phyloP scores from a whole-genome alignment of 371 early-diverging fungal species.

The Conidiobolus incongruus region DNA sequence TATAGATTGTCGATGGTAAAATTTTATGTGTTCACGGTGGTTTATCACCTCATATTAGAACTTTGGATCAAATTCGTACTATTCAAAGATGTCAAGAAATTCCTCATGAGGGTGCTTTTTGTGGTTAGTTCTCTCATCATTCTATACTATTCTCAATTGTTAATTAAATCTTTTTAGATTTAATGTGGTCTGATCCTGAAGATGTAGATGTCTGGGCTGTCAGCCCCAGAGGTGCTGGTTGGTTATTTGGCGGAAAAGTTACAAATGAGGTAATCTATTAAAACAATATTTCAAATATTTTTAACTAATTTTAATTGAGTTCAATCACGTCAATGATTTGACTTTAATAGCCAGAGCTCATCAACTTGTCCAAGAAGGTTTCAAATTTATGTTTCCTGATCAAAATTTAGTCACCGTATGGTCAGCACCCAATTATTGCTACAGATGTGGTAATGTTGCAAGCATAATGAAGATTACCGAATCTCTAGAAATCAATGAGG shows the following conservation, averaged over 20 bases:
- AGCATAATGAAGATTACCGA: conserved; percentile 93
- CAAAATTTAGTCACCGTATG: conserved; percentile 97
- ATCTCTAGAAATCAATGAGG: conserved; percentile 53
- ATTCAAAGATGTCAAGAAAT: conserved; percentile 97
- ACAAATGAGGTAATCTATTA: conserved; percentile 50
- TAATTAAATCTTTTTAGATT: conserved; percentile 20
- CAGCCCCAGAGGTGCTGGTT: conserved; percentile 95
- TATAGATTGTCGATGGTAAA: conserved; percentile 63
- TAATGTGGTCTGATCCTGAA: conserved; percentile 99
- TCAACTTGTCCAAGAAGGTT: conserved; percentile 92
- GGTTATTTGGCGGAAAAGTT: conserved; percentile 94
- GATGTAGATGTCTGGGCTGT: conserved; percentile 95
- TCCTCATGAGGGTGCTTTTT: conserved; percentile 97
- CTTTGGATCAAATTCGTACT: conserved; percentile 91
- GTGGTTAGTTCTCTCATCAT: conserved; percentile 44
- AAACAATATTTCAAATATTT: background rate
- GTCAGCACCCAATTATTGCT: conserved; percentile 99
- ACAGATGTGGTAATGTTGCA: conserved; percentile 98
- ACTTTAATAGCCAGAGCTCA: conserved; percentile 90
- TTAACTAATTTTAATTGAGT: conserved; percentile 18
- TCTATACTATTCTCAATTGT: background rate
- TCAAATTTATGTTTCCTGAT: conserved; percentile 92
- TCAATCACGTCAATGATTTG: conserved; percentile 90
- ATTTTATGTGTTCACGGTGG: conserved; percentile 99
- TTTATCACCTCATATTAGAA: conserved; percentile 89